Evolutionary conservation across 495 filamentous ascomycete species (phyloP).

Genomic region (Entonaema liquescens): DNA sequence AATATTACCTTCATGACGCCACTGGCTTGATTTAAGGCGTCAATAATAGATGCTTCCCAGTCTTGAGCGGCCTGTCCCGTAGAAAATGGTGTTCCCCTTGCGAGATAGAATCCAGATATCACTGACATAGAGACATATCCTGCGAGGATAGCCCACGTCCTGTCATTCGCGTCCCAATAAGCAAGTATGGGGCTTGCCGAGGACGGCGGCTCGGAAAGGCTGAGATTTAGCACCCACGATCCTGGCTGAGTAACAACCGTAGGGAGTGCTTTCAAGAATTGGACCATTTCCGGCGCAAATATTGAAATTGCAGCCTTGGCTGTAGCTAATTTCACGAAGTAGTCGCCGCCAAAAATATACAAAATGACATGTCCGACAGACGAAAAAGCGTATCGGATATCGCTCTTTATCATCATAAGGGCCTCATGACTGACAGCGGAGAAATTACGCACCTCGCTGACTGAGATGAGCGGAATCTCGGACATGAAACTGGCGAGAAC

Average conservation of each 20-base stretch:
- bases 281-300: not conserved
- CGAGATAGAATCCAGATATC: conserved; percentile 80
- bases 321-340: conserved; percentile 37
- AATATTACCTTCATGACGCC: conserved; percentile 98
- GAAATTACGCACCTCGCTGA: conserved; percentile 56
- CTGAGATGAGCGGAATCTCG: conserved; percentile 51
- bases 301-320: conserved; percentile 12
- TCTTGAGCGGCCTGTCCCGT: conserved; percentile 71
- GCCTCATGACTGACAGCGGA: conserved; percentile 60
- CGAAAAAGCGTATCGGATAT: conserved; percentile 44
- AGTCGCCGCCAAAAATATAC: conserved; percentile 49
- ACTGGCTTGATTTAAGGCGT: conserved; percentile 87
- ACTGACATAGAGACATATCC: conserved; percentile 81
- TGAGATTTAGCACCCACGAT: conserved; percentile 62
- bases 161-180: conserved; percentile 79
- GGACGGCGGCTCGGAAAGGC: conserved; percentile 47
- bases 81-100: conserved; percentile 70
- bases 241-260: conserved; percentile 37
- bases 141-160: conserved; percentile 78
- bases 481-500: conserved; percentile 51
- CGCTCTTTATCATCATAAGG: conserved; percentile 48
- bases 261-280: conserved; percentile 19
- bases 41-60: conserved; percentile 80
- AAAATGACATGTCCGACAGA: conserved; percentile 32
- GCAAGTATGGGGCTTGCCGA: conserved; percentile 69